Conservation (phyloP, 192 early-diverging fungal species). For the Borealophlyctis nickersoniae region DNA sequence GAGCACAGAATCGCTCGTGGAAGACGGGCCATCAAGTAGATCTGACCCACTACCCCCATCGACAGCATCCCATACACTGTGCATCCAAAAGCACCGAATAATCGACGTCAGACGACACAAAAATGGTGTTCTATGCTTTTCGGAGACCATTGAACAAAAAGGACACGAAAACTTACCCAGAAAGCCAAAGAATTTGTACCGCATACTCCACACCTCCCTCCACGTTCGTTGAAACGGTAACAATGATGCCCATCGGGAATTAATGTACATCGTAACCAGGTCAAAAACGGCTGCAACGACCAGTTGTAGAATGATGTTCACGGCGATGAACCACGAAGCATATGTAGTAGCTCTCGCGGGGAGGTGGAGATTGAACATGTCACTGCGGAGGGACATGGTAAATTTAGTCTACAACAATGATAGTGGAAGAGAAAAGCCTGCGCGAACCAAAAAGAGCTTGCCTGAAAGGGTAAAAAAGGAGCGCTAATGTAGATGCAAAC, state of each 20-base stretch:
- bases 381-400: neutral
- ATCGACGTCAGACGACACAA: no score
- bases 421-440: no score
- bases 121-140: no score
- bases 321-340: neutral
- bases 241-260: neutral
- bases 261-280: neutral
- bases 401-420: no score
- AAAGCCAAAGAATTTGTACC: neutral
- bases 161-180: neutral
- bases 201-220: neutral
- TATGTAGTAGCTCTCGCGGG: neutral
- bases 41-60: neutral
- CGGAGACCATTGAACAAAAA: no score
- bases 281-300: neutral
- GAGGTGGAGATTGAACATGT: neutral
- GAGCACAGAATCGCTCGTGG: neutral
- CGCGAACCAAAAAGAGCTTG: no score
- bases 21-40: neutral
- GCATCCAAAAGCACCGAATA: no score
- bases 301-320: neutral
- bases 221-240: neutral
- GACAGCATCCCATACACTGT: neutral
- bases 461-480: neutral
- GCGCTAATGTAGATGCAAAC: neutral